Evolutionary conservation across 2,329 filamentous ascomycete species (phyloP), one percentile per base, ranked within the genome.

Genomic region (Lecanosticta acicola): DNA sequence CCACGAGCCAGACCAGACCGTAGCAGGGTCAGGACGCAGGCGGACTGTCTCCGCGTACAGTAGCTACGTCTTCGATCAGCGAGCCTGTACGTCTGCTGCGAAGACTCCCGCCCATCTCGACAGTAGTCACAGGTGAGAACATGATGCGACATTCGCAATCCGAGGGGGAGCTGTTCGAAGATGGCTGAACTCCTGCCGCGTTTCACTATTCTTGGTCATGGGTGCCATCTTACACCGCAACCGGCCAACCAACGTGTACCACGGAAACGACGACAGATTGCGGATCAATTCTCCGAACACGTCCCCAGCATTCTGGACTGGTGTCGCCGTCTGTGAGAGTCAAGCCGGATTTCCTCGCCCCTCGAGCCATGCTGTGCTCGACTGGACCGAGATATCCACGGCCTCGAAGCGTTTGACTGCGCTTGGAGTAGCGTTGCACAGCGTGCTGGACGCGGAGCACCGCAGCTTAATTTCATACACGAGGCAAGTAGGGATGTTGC

Each of bases 401-500:
- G 45, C 16, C 36, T 44, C 43, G 37, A 42, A 43, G 39, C 33
- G 37, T 33, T 45, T 49, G 46, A 41, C 38, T 29, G 46, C 46
- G 33, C 51, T 36, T 41, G 34, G 44, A 49, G 14, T 32, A 35
- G 46, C 32, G 24, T 45, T 44, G 37, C 38, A 45, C 42, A 43
- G 43, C 45, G 40, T 41, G 45, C 40, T 32, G 41, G n/a, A 48
- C 19, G 47, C 46, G 48, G 50, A 32, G 42, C 41, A 46, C 50
- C 46, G 50, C 50, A 49, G 43, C 45, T 43, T 43, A 48, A 53
- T 49, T 40, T 50, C 50, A 51, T 46, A 55, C 50, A 55, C 53
- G 50, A 53, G 53, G 53, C 33, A 11, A 3, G 50, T 49, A 55
- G 50, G 53, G 50, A 53, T 48, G n/a, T 35, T 44, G 18, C 34